phyloP scores from a whole-genome alignment of 306 rosid species.

The Acacia acuminata region DNA sequence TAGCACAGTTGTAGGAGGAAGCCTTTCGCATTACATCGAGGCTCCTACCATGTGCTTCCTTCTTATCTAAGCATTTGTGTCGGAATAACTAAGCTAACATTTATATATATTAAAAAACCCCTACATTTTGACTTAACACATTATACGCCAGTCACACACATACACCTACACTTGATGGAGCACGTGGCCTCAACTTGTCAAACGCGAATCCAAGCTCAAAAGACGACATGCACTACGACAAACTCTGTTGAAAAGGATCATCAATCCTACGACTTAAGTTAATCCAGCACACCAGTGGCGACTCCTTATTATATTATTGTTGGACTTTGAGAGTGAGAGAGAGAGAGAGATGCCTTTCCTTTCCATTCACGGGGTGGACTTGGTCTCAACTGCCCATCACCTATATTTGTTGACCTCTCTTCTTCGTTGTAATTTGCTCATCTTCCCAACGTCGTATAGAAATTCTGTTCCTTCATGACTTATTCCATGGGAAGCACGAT shows the following conservation, averaged over 20 bases:
- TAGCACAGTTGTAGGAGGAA: not conserved
- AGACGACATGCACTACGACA: not conserved
- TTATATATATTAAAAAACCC: not conserved
- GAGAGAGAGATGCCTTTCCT: slow-evolving; percentile 11
- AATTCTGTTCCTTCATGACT: slow-evolving; percentile 25
- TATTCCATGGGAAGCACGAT: slow-evolving; percentile 40
- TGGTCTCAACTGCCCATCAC: not conserved
- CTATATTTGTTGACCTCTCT: not conserved
- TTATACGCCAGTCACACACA: not conserved
- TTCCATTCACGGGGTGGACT: slow-evolving; percentile 9
- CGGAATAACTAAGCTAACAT: slow-evolving; percentile 31
- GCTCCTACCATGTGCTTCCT: slow-evolving; percentile 40
- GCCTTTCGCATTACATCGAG: slow-evolving; percentile 24
- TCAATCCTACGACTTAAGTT: not conserved
- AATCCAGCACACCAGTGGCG: not conserved
- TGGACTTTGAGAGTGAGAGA: not conserved
- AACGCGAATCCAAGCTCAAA: not conserved
- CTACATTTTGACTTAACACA: not conserved
- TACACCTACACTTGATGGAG: not conserved
- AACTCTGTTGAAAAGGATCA: not conserved
- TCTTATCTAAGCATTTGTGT: slow-evolving; percentile 48
- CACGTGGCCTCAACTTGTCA: slow-evolving; percentile 16
- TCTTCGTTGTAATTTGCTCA: slow-evolving; percentile 18
- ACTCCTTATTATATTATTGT: not conserved
- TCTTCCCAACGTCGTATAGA: not conserved